A percentile compares a stretch with the other conserved stretches of the same genome.
Conservation (phyloP, 345 rosid genomes). For the Kandelia obovata region DNA sequence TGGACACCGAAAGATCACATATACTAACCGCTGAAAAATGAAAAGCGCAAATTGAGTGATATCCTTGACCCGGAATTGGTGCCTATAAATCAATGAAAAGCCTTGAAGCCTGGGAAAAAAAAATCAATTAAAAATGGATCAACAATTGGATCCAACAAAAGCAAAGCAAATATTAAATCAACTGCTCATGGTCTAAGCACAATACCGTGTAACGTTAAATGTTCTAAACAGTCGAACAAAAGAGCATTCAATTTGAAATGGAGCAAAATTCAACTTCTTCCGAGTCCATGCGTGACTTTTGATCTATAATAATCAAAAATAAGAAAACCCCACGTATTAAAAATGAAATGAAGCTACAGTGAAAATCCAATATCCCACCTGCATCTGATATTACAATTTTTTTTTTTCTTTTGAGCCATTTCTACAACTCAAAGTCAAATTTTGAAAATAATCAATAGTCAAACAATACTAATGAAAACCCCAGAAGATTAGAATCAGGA, state of each 20-base stretch:
- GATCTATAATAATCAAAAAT: constrained; percentile 6
- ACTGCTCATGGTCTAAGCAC: constrained; percentile 2
- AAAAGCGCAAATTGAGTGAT: not conserved
- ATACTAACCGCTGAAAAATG: not conserved
- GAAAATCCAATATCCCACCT: not conserved
- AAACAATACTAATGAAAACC: constrained; percentile 7
- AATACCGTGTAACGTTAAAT: not conserved
- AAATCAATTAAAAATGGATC: not conserved
- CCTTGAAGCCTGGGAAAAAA: constrained; percentile 24
- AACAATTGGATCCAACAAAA: constrained; percentile 5
- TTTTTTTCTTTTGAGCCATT: not conserved
- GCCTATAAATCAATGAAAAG: constrained; percentile 14
- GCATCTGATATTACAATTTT: not conserved
- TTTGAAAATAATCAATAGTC: constrained; percentile 1
- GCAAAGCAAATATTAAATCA: constrained; percentile 11
- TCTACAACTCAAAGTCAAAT: not conserved
- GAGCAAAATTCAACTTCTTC: constrained; percentile 7
- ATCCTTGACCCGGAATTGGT: constrained; percentile 6
- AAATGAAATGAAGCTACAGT: constrained; percentile 1
- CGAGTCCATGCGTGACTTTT: constrained; percentile 16
- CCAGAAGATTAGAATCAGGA: constrained; percentile 10
- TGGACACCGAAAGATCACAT: not conserved
- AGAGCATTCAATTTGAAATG: constrained; percentile 9
- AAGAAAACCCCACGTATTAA: not conserved
- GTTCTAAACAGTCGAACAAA: constrained; percentile 17